phyloP scores from a whole-genome alignment of 1,284 basidiomycete species.

The Ceratobasidium theobromae region DNA sequence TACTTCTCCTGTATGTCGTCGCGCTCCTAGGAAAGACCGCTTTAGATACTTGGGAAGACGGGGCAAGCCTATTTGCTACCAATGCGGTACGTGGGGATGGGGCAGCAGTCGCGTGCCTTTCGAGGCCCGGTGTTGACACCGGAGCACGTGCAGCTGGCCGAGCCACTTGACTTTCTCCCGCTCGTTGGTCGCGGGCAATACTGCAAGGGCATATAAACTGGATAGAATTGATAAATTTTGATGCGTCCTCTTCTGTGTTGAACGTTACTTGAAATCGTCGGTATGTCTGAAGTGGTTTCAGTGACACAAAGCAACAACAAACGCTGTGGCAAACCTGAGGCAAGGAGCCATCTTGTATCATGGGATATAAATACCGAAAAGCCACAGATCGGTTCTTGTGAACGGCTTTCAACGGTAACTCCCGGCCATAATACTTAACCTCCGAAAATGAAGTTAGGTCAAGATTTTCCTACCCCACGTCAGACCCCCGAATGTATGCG shows the following conservation, averaged over 20 bases:
- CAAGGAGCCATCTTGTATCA: background rate
- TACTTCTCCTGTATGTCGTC: background rate
- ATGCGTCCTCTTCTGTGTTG: slow-evolving; percentile 2
- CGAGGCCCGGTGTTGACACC: too few relatives aligned
- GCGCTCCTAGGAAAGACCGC: background rate
- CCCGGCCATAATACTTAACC: background rate
- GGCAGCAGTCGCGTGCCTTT: background rate
- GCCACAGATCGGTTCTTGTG: slow-evolving; percentile 10
- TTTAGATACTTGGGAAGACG: background rate
- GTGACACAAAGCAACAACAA: background rate
- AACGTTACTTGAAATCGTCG: slow-evolving; percentile 18
- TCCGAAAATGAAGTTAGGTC: slow-evolving; percentile 18
- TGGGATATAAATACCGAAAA: slow-evolving; percentile 2
- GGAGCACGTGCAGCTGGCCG: background rate
- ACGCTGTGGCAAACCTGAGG: background rate
- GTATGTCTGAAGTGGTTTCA: background rate
- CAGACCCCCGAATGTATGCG: slow-evolving; percentile 11
- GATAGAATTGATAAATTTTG: background rate
- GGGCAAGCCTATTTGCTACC: background rate
- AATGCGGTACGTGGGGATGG: background rate
- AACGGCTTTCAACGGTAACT: slow-evolving; percentile 20
- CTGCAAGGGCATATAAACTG: slow-evolving; percentile 8
- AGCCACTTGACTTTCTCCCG: background rate
- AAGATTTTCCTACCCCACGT: background rate
- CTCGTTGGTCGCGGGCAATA: background rate